Base-by-base conservation (phyloP, 768 basidiomycete species). In the Lactarius vividus region DNA sequence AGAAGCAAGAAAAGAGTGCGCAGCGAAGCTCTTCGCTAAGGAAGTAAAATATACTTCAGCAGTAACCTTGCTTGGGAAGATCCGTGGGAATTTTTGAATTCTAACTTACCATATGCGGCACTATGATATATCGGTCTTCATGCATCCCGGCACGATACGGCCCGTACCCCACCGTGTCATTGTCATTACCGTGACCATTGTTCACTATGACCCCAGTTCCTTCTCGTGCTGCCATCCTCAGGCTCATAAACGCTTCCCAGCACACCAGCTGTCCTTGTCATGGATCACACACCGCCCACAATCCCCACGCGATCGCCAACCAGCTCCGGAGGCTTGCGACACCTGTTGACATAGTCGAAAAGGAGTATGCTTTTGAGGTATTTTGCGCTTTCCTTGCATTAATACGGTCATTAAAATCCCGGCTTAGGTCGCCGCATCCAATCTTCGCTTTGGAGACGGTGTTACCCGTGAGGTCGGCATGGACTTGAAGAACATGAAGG, bases 401-500 rank as follows among this genome's bases (percentile, higher is more conserved):
- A 13, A 52, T 52, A 10, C 23, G 13, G 13, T 26, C 40, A 15
- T 31, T 4, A 2, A 54, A 33, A 42, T 33, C 55, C 9, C 28
- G 26, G 10, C 18, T 13, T 65, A 92, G 91, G 86, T 94, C 53
- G 89, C 94, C 15, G 94, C 94, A 5, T 87, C 90, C 49, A 94
- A 96, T 75, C 77, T 96, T 66, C 81, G 94, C 58, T 96, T 96
- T 72, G 94, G 94, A 1, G 89, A 94, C 68, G 94, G 94, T 35
- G 94, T 94, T 40, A 95, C 94, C 4, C 81, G 82, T 44, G 94
- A 96, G 76, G 90, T 96, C 33, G 94, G 94, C 39, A 93, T 95
- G 89, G 94, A 95, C 76, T 82, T 96, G 71, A 91, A 90, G 82
- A 96, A 96, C 78, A 89, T 93, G 91, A 90, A 88, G 63, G 93